Evolutionary conservation across 2,329 filamentous ascomycete genomes (phyloP), one percentile per base, ranked within the genome.

Genomic region (Ophidiomyces ophidiicola): DNA sequence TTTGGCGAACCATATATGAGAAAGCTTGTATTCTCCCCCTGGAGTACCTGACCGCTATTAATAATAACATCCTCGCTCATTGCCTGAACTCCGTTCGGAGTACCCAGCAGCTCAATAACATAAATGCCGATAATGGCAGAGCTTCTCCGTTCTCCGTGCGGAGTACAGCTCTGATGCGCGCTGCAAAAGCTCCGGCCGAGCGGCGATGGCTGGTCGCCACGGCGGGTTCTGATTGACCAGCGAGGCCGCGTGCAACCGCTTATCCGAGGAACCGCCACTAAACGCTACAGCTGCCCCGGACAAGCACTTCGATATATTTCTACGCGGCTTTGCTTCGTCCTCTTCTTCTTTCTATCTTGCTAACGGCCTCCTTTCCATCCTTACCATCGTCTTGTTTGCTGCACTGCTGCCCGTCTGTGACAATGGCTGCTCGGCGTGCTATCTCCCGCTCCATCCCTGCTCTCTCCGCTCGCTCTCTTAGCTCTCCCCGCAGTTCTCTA

Each of bases 401-500:
- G 21, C 30, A 11, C 20, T 41, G 8, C 26, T 12, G 8, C 18
- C 32, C n/a, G n/a, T n/a, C n/a, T n/a, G n/a, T n/a, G n/a, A 41
- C 32, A 21, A 47, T 47, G 45, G 45, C 45, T 26, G 42, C 45
- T 23, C 43, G 45, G 29, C 43, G 36, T 33, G 43, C 43, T 24
- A 29, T 47, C 25, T 33, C 43, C 17, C 40, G 44, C 10, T 31
- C 46, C 41, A 49, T 62, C 52, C 58, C 60, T 53, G 50, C 59
- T 51, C 57, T 63, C 50, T 55, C 53, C 49, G 43, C 44, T 5
- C 42, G 50, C 6, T 49, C 55, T 11, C 44, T 60, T 14, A 53
- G 56, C 26, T 62, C 62, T 45, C 55, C 58, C 11, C 53, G 53
- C 31, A 50, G 59, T 29, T 55, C 57, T 2, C 52, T 62, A 5